Evolutionary conservation across 106 monocot species (phyloP).

Genomic region (Dendrobium huoshanense): DNA sequence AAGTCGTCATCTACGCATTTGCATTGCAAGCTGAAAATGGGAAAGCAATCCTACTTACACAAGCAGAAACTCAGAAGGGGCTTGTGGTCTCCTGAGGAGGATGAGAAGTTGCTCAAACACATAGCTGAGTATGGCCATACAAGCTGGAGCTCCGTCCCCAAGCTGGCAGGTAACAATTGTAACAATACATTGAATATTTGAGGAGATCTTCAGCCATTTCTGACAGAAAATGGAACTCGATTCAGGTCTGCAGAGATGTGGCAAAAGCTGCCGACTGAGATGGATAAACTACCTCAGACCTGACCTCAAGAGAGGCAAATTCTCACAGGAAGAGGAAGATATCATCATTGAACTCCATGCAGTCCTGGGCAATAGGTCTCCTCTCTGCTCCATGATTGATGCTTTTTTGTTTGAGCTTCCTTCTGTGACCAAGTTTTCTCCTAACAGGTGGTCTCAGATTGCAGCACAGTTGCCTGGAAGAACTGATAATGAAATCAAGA

Average conservation of each 20-base stretch:
- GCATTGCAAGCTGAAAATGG: constrained; percentile 11
- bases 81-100: constrained; percentile 41
- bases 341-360: constrained; percentile 49
- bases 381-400: not conserved
- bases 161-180: constrained; percentile 29
- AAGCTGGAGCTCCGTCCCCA: constrained; percentile 44
- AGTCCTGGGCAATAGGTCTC: constrained; percentile 51
- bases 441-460: constrained; percentile 47
- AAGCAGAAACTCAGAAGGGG: constrained; percentile 44
- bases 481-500: constrained; percentile 62
- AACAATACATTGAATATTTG: not conserved
- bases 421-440: too few relatives aligned
- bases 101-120: constrained; percentile 33
- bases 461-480: constrained; percentile 50
- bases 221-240: not conserved
- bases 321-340: constrained; percentile 50
- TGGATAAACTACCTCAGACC: constrained; percentile 90
- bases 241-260: constrained; percentile 75
- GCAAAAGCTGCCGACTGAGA: constrained; percentile 88
- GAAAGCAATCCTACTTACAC: constrained; percentile 37
- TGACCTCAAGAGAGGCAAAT: constrained; percentile 79
- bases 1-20: not conserved
- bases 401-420: not conserved
- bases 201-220: not conserved
- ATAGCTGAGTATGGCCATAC: constrained; percentile 34